These are phyloP conservation scores for Arthrobotrys megalospora DNA, from an alignment of 2,329 filamentous ascomycete species.

Conservation along the genomic window DNA sequence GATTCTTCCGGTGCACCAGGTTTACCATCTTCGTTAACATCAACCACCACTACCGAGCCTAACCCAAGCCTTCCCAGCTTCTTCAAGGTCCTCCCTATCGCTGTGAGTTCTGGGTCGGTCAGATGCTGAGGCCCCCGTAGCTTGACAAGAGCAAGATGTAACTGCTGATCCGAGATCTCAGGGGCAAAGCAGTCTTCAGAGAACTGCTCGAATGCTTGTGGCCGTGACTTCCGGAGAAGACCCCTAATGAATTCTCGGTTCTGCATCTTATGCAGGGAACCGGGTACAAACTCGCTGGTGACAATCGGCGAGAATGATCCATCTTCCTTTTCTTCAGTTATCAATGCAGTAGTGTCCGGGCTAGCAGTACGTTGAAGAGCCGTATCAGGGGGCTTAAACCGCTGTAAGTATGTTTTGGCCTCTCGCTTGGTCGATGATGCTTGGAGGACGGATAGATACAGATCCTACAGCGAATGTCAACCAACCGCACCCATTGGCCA, in stretches of 20 bases:
- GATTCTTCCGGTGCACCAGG: constrained; percentile 51
- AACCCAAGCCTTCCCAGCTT: constrained; percentile 88
- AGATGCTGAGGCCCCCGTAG: constrained; percentile 75
- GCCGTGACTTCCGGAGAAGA: constrained; percentile 66
- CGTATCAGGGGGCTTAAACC: constrained; percentile 74
- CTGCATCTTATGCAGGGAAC: constrained; percentile 73
- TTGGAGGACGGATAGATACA: constrained; percentile 87
- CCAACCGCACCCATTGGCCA: neutral
- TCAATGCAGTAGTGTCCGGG: constrained; percentile 37
- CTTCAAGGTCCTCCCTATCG: constrained; percentile 85
- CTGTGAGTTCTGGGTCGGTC: constrained; percentile 79
- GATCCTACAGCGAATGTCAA: constrained; percentile 73
- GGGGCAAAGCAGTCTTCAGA: constrained; percentile 64
- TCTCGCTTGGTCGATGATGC: constrained; percentile 93
- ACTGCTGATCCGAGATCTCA: constrained; percentile 65
- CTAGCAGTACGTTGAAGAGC: constrained; percentile 1
- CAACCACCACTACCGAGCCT: constrained; percentile 84
- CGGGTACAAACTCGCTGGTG: constrained; percentile 75
- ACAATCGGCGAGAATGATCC: constrained; percentile 72
- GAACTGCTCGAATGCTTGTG: constrained; percentile 64
- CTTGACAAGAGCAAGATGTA: constrained; percentile 89
- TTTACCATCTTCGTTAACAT: constrained; percentile 70
- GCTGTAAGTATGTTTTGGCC: constrained; percentile 90
- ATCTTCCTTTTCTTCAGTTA: constrained; percentile 65
- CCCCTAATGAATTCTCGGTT: constrained; percentile 74